Evolutionary conservation across 1,284 basidiomycete species (phyloP).

Genomic region (Austroboletus rostrupii): DNA sequence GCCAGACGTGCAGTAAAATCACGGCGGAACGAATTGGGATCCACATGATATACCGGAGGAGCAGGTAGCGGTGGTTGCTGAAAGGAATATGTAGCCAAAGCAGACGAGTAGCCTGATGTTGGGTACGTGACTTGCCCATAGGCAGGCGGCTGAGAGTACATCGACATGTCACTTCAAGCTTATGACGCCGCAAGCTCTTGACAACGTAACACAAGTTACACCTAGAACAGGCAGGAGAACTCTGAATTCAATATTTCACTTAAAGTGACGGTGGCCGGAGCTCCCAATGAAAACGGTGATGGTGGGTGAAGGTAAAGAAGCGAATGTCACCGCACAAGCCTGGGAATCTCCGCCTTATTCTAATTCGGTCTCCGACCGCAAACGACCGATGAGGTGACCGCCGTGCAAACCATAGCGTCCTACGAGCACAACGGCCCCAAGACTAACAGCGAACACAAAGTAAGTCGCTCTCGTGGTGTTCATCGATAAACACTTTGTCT

Average conservation of each 20-base stretch:
- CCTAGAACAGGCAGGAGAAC: slow-evolving; percentile 30
- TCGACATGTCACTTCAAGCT: slow-evolving; percentile 43
- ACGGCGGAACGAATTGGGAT: slow-evolving; percentile 76
- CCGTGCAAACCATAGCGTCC: not conserved
- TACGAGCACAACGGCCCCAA: slow-evolving; percentile 21
- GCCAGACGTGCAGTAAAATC: slow-evolving; percentile 77
- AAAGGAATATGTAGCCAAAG: slow-evolving; percentile 43
- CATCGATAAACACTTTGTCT: not conserved
- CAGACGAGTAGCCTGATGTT: slow-evolving; percentile 37
- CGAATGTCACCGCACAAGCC: slow-evolving; percentile 13
- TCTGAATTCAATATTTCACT: slow-evolving; percentile 37
- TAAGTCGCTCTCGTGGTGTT: slow-evolving; percentile 17
- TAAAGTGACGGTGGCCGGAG: slow-evolving; percentile 33
- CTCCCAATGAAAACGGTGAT: slow-evolving; percentile 43
- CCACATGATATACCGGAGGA: slow-evolving; percentile 53
- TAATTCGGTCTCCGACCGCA: slow-evolving; percentile 32
- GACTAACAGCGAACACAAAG: slow-evolving; percentile 25
- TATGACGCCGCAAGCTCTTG: slow-evolving; percentile 28
- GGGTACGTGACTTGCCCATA: slow-evolving; percentile 39
- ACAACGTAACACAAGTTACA: slow-evolving; percentile 29
- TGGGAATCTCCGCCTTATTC: slow-evolving; percentile 26
- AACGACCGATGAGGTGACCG: slow-evolving; percentile 18
- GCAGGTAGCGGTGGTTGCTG: slow-evolving; percentile 46
- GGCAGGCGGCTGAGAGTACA: slow-evolving; percentile 43
- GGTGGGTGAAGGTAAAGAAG: slow-evolving; percentile 44